Conservation (phyloP, 2,329 filamentous ascomycete species). For the Gaeumannomyces sp. region DNA sequence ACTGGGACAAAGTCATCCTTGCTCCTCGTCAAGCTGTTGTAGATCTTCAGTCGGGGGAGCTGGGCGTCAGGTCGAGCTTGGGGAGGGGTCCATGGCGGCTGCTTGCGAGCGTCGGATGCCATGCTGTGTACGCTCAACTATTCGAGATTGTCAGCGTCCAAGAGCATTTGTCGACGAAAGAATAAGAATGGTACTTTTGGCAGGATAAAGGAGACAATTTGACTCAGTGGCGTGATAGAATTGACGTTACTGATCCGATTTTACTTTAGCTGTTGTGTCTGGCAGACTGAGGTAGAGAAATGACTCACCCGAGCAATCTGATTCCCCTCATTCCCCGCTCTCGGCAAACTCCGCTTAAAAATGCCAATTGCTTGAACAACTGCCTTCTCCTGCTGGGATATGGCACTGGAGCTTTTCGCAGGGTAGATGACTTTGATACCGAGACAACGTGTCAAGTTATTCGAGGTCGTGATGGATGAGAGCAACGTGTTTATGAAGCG, state of each 20-base stretch:
- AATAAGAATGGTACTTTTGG: neutral
- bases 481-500: too few species aligned
- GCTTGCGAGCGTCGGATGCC: constrained; percentile 15
- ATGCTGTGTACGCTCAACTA: constrained; percentile 11
- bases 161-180: constrained; percentile 3
- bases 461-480: too few species aligned
- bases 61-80: constrained; percentile 10
- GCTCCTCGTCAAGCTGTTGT: constrained; percentile 58
- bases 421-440: too few species aligned
- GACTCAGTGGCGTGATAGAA: neutral
- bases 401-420: too few species aligned
- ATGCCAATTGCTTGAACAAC: too few species aligned
- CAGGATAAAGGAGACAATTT: constrained; percentile 3
- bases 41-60: constrained; percentile 43
- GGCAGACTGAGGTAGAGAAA: too few species aligned
- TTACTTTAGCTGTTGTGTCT: too few species aligned
- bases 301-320: too few species aligned
- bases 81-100: constrained; percentile 15
- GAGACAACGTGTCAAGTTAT: too few species aligned
- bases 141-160: constrained; percentile 14
- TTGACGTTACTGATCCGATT: neutral
- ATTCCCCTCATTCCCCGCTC: too few species aligned
- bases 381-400: too few species aligned
- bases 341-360: too few species aligned
- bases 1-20: constrained; percentile 56